Percentiles rank a stretch among this genome's conserved stretches.
Conservation (phyloP, 768 basidiomycete genomes). For the Boletus sp. region DNA sequence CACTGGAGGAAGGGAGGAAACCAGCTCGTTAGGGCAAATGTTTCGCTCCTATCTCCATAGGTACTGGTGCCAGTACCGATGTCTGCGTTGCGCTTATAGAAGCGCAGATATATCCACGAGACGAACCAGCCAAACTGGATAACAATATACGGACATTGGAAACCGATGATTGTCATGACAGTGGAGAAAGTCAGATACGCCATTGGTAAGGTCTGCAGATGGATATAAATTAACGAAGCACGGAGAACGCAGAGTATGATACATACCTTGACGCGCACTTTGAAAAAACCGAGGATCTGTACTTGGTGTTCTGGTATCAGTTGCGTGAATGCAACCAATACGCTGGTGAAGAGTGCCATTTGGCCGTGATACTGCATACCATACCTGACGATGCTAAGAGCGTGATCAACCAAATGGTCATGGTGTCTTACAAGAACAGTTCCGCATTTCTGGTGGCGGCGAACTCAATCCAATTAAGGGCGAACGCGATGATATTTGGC, state of each 20-base stretch:
- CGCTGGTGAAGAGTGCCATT: slow-evolving; percentile 83
- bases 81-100: slow-evolving; percentile 89
- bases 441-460: slow-evolving; percentile 66
- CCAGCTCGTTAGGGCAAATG: slow-evolving; percentile 92
- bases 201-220: slow-evolving; percentile 85
- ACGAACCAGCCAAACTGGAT: slow-evolving; percentile 99
- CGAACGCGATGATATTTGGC: slow-evolving; percentile 87
- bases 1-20: slow-evolving; percentile 96
- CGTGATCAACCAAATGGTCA: slow-evolving; percentile 4
- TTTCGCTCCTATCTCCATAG: slow-evolving; percentile 94
- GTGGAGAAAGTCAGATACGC: slow-evolving; percentile 89
- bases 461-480: slow-evolving; percentile 87
- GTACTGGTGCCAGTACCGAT: slow-evolving; percentile 58
- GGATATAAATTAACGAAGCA: slow-evolving; percentile 1
- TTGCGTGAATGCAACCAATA: slow-evolving; percentile 96
- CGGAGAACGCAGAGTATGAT: not conserved
- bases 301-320: slow-evolving; percentile 98
- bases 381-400: slow-evolving; percentile 50
- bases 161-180: slow-evolving; percentile 76
- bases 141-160: slow-evolving; percentile 86
- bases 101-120: slow-evolving; percentile 92
- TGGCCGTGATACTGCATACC: slow-evolving; percentile 91
- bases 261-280: slow-evolving; percentile 84
- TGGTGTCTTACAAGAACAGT: slow-evolving; percentile 67
- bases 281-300: slow-evolving; percentile 82